Conservation (phyloP, 768 basidiomycete species). For the Phallus indusiatus region DNA sequence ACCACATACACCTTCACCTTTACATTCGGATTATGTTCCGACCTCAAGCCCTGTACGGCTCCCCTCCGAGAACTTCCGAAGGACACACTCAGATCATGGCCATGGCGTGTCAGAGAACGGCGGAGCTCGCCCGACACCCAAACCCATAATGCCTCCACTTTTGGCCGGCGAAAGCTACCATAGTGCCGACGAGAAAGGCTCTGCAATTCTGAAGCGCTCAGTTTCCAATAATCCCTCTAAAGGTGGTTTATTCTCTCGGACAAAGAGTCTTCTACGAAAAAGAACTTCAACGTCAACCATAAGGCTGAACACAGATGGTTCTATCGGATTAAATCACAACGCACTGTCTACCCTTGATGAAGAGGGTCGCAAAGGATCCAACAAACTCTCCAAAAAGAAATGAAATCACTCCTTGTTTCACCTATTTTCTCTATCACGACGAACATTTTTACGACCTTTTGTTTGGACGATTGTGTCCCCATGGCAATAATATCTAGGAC, state of each 20-base stretch:
- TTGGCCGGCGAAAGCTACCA: background rate
- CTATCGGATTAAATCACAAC: background rate
- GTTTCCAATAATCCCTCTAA: background rate
- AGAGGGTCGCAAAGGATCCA: background rate
- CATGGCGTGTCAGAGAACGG: background rate
- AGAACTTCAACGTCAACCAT: constrained; percentile 3
- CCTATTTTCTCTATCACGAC: background rate
- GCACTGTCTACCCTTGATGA: background rate
- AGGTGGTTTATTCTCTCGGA: constrained; percentile 6
- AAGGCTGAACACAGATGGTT: constrained; percentile 4
- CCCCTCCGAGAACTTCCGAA: background rate
- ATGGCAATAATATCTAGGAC: background rate
- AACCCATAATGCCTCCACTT: constrained; percentile 5
- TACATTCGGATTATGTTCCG: background rate
- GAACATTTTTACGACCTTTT: background rate
- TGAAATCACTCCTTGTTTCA: background rate
- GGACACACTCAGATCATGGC: background rate
- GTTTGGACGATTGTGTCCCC: background rate
- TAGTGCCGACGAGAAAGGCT: too few relatives aligned
- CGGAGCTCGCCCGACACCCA: constrained; percentile 1
- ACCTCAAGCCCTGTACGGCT: background rate
- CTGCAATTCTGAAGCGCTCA: background rate
- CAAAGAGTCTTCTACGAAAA: constrained; percentile 5
- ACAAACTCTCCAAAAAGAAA: background rate
- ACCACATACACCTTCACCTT: background rate